phyloP scores from a whole-genome alignment of 352 stramenopile species.

The Paralagenidium karlingii region DNA sequence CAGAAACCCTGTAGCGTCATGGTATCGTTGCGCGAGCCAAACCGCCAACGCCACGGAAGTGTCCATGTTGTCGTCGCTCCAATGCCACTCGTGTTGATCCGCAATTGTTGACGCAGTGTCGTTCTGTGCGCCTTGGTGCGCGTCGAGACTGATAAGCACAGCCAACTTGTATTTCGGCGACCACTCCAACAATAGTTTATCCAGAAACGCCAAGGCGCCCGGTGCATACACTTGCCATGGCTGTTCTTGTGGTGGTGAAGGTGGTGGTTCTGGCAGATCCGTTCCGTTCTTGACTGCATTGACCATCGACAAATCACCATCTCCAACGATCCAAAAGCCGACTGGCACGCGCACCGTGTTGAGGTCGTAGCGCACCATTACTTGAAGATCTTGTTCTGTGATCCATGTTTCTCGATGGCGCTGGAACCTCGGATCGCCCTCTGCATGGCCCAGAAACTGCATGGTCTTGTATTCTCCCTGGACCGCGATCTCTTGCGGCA shows the following conservation, averaged over 20 bases:
- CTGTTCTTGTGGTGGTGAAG: slow-evolving; percentile 5
- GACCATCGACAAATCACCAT: too few species aligned
- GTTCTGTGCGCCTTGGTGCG: slow-evolving; percentile 34
- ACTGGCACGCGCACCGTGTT: slow-evolving; percentile 20
- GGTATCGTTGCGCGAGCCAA: slow-evolving; percentile 14
- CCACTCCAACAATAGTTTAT: slow-evolving; percentile 33
- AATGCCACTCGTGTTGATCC: slow-evolving; percentile 10
- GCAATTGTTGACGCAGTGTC: slow-evolving; percentile 23
- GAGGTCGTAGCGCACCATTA: slow-evolving; percentile 8
- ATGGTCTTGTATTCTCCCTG: slow-evolving; percentile 15
- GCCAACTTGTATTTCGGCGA: slow-evolving; percentile 27
- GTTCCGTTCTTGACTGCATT: too few species aligned
- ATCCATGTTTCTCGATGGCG: slow-evolving; percentile 13
- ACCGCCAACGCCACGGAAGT: slow-evolving; percentile 9
- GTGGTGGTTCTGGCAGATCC: too few species aligned
- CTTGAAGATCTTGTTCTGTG: slow-evolving; percentile 13
- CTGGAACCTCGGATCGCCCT: slow-evolving; percentile 13
- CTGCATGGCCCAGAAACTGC: slow-evolving; percentile 9
- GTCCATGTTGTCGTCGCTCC: slow-evolving; percentile 11
- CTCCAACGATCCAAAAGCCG: slow-evolving; percentile 15
- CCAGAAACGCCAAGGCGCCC: slow-evolving; percentile 17
- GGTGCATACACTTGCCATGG: slow-evolving; percentile 9
- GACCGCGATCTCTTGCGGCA: slow-evolving; percentile 6
- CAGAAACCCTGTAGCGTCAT: slow-evolving; percentile 10
- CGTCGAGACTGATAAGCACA: slow-evolving; percentile 53